Evolutionary conservation across 2,329 filamentous ascomycete genomes (phyloP), one percentile per base, ranked within the genome.

Genomic region (Trichoderma sp.): DNA sequence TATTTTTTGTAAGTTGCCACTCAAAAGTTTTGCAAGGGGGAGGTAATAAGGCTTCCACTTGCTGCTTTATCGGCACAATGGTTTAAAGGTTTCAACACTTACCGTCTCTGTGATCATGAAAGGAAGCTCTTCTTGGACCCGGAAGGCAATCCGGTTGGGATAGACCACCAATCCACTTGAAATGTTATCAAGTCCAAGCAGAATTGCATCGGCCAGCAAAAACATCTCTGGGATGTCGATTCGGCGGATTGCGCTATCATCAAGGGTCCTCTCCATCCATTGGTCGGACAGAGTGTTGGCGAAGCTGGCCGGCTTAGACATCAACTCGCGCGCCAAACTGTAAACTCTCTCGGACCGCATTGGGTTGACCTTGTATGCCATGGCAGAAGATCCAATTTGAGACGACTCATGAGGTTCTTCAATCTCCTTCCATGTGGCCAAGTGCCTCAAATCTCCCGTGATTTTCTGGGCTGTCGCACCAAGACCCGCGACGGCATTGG

Each of bases 391-490:
- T 36, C 70, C 70, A 3, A 71, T 68, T 12, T 71, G 70, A 6
- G 17, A 15, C 3, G 39, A 26, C n/a, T 72, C 71, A 7, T 64
- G 34, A 4, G 71, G 66, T 50, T 95, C 93, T 78, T 97, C 94
- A 68, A 96, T 85, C 81, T 97, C 93, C 85, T 97, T 97, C 82
- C 43, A 90, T 87, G 76, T 88, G 85, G 4, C 91, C 91, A 57
- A 95, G 84, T 78, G 93, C 59, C 93, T 86, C 74, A 96, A 92
- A 76, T 95, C 92, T 63, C 87, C 86, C 43, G 89, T 88, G 73
- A 97, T 95, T 72, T 91, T 88, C 78, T 78, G 78, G 0, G 89
- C 93, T 0, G 93, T 94, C n/a, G 93, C 88, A 34, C 93, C 94
- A 62, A 97, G 90, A 1, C 90, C 93, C 34, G 88, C 86, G 23